These are phyloP conservation scores for Takashimella tepidaria DNA, from an alignment of 1,284 basidiomycete species.

Conservation along the genomic window DNA sequence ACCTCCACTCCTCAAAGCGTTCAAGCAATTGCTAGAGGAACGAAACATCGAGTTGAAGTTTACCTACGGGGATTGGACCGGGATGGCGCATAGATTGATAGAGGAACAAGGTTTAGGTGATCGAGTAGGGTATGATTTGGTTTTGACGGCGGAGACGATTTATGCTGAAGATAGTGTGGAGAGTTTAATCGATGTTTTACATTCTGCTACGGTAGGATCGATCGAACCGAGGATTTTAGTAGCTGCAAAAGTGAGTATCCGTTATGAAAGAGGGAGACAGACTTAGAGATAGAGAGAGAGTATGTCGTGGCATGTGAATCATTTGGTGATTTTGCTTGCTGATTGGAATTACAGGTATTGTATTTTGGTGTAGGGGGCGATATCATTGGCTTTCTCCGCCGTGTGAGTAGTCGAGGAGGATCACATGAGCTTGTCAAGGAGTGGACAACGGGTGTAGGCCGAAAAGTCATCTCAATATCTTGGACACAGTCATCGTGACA, in stretches of 20 bases:
- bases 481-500: too few species aligned
- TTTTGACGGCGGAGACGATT: constrained; percentile 89
- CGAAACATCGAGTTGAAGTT: constrained; percentile 63
- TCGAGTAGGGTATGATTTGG: constrained; percentile 64
- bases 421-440: constrained; percentile 47
- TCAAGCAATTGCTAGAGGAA: constrained; percentile 56
- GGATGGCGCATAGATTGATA: constrained; percentile 20
- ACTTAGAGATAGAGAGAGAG: neutral
- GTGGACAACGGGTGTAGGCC: constrained; percentile 59
- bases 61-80: constrained; percentile 74
- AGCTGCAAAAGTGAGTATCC: constrained; percentile 42
- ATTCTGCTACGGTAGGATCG: constrained; percentile 12
- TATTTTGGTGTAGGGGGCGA: constrained; percentile 97
- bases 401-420: constrained; percentile 50
- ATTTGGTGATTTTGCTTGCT: constrained; percentile 1
- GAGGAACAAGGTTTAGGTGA: constrained; percentile 15
- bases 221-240: constrained; percentile 28
- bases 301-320: neutral
- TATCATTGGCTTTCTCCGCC: constrained; percentile 62
- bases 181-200: constrained; percentile 57
- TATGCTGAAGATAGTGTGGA: constrained; percentile 68
- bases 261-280: neutral
- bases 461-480: constrained; percentile 58
- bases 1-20: constrained; percentile 59
- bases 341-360: constrained; percentile 68